Conservation (phyloP, 208 protist genomes). For the Tritrichomonas foetus region DNA sequence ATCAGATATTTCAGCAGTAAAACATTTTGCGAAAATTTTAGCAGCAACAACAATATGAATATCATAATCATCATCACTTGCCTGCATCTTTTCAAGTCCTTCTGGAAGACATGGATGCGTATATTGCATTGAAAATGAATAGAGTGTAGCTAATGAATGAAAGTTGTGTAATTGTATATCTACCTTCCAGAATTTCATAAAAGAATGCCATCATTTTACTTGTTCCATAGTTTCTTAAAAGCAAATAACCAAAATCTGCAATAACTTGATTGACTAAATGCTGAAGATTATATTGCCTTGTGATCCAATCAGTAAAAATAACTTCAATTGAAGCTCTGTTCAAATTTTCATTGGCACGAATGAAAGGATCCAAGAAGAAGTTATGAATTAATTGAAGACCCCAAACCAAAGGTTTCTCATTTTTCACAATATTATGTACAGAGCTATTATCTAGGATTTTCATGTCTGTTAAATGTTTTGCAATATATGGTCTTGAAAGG, state of each 20-base stretch:
- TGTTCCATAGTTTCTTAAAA: not conserved
- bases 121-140: not conserved
- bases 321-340: not conserved
- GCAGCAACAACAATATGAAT: too few species aligned
- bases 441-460: not conserved
- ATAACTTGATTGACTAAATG: not conserved
- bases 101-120: not conserved
- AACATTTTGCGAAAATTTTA: too few species aligned
- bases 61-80: too few species aligned
- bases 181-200: not conserved
- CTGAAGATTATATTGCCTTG: not conserved
- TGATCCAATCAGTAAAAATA: not conserved
- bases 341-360: not conserved
- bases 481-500: not conserved
- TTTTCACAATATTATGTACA: not conserved
- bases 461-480: not conserved
- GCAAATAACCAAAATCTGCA: not conserved
- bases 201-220: not conserved
- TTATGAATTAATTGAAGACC: not conserved
- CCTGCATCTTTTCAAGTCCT: not conserved
- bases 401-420: conserved; percentile 24
- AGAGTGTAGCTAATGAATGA: not conserved
- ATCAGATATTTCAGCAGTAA: too few species aligned
- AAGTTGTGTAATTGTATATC: not conserved
- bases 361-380: not conserved